Base-by-base conservation (phyloP, 148 eudicot species). In the Rhododendron ovatum region DNA sequence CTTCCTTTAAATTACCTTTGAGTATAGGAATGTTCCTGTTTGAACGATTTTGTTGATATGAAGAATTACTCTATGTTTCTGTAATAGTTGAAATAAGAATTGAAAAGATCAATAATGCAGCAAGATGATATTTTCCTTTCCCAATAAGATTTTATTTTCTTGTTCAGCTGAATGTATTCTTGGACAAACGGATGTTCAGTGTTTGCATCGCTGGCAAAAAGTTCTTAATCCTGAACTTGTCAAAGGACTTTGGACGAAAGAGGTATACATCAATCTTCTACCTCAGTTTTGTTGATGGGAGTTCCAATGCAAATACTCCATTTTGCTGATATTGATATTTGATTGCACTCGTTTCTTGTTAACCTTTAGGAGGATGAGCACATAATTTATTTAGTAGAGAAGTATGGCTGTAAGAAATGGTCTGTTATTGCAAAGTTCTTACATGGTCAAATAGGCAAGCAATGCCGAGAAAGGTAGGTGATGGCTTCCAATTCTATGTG, bases 371-470 rank as follows among this genome's bases (percentile, higher is more conserved):
- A 96, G 90, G 99, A 96, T 89, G 95, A 95, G 26, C 69, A 87
- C 88, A 91, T 96, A 41, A 90, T 87, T 55, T 88, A 94, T 88
- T 86, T 95, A 88, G 96, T 95, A 82, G 87, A 91, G 90, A 91
- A 90, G 88, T 87, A 92, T 87, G 99, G 99, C 80, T 85, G 90
- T 84, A 93, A 79, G 86, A 93, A 88, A 78, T 95, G 99, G 99
- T 94, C 99, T 35, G 82, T 86, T 84, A 92, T 96, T 86, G 98
- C 99, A 78, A 93, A 95, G 90, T 89, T 79, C 85, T 86, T 96
- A 85, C 93, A 95, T 61, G 95, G 98, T 89, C 96, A 98, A n/a
- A 96, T 92, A 59, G 99, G 99, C 73, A 96, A 96, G 94, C 99
- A 96, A 83, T 96, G 98, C 87, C 92, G 99, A 47, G 99, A 96